Evolutionary conservation across 2,329 filamentous ascomycete genomes (phyloP), one percentile per base, ranked within the genome.

Genomic region (Xenoacremonium recifei): DNA sequence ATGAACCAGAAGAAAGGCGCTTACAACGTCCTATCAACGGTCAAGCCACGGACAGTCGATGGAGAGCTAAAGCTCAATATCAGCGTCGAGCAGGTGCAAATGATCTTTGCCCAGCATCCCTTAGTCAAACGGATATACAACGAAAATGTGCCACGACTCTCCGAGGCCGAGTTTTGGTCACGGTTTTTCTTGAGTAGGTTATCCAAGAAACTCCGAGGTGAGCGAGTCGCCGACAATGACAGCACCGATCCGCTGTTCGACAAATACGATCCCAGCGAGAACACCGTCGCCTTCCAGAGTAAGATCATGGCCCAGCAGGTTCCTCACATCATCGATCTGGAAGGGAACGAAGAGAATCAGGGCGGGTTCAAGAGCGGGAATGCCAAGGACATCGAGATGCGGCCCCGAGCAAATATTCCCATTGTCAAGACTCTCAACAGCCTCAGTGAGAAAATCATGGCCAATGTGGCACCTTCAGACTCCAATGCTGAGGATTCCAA

Each of bases 271-370:
- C 82, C 85, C 44, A 77, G 78, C 27, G 85, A 89, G 48, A 86
- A 89, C 52, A 75, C 75, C 21, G 63, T 71, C 16, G 67, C 67
- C 25, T 70, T 77, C 34, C 67, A 74, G 10, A 76, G 71, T 57
- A 76, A 73, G 50, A 72, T 80, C 35, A 70, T 79, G 50, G 71
- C 83, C 4, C 71, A 83, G 23, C 79, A 85, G 42, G 82, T 99
- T 16, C 91, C 93, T 1, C 84, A 91, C 55, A 91, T 95, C 50
- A 91, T 99, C 54, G 87, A 99, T 62, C 68, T 99, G 19, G 89
- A 92, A 60, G 93, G 86, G 21, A 99, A 99, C 59, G 93, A 97
- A 67, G 88, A 93, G 63, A 92, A 99, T 58, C 84, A 95, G 64
- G 95, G 90, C 54, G 88, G 91, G 39, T 80, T 85, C 58, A 84